Conservation (phyloP, 2,329 filamentous ascomycete genomes). For the Trichoderma arundinaceum region DNA sequence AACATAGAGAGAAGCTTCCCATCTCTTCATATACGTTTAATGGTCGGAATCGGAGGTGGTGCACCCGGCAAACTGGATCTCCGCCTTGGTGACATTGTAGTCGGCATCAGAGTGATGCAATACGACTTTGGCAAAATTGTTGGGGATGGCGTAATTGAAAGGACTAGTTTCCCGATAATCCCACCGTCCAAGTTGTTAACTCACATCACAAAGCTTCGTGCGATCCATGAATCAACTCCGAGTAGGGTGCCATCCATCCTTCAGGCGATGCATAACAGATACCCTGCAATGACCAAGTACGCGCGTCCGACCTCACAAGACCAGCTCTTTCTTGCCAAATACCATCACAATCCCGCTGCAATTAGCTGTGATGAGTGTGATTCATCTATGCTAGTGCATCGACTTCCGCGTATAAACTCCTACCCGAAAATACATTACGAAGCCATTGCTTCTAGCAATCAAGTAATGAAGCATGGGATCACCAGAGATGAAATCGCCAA, state of each 20-base stretch:
- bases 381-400: not conserved
- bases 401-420: not conserved
- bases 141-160: not conserved
- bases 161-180: not conserved
- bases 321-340: not conserved
- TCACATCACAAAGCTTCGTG: not conserved
- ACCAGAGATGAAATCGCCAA: not conserved
- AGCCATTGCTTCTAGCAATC: constrained; percentile 25
- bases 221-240: not conserved
- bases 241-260: not conserved
- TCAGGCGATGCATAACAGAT: not conserved
- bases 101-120: constrained; percentile 31
- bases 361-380: not conserved
- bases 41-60: constrained; percentile 22
- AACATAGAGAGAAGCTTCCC: constrained; percentile 44
- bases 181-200: not conserved
- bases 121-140: constrained; percentile 31
- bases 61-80: constrained; percentile 32
- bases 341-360: not conserved
- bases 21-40: constrained; percentile 30
- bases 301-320: not conserved
- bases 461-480: constrained; percentile 20
- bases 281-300: constrained; percentile 2
- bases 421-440: constrained; percentile 24
- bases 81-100: constrained; percentile 36